Base-by-base conservation (phyloP, 176 grass and related monocot species). In the Neostapfia colusana region DNA sequence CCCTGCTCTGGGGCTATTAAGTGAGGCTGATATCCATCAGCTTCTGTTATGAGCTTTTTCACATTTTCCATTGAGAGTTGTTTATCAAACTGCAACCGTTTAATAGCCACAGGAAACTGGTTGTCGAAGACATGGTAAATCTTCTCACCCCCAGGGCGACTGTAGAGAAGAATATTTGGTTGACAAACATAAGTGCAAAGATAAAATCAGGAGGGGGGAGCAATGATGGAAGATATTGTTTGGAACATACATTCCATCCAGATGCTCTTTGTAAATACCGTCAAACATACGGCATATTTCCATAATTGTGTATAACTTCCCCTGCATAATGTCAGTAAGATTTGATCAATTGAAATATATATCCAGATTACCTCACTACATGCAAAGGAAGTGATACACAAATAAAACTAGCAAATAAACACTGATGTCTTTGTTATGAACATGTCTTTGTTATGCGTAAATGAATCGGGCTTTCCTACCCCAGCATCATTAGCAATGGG, bases 1-100 rank as follows among this genome's bases (percentile, higher is more conserved):
- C 94, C 94, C 89, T 97, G 94, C 76, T 97, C 94, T 81, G 94
- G 94, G 81, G 94, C 94, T 78, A 97, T 97, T 79, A 97, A 93
- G 86, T 97, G 94, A 89, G 94, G 94, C 56, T 97, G 94, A 73
- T 97, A 97, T 46, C 94, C 94, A 85, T 97, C 94, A 79, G 94
- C 94, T 70, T 97, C 91, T 31, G 91, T 97, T 63, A 97, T 91
- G 41, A 93, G 87, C 69, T 97, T 97, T 76, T 76, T 91, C 80
- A 97, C 94, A 83, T 97, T 97, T 77, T 97, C 94, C 94, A 97
- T 97, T 43, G 95, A 93, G 4, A 98, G 89, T 61, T 98, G 89
- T 85, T 94, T 98, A 84, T 98, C 95, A 84, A 98, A 98, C 63
- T 98, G 95, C 82, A 98, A 80, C 68, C 95, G 81, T 77, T 98